Percentiles rank a stretch among this genome's conserved stretches.
These are phyloP conservation scores for Melastoma malabathricum DNA, from an alignment of 345 rosid species.

Conservation along the genomic window DNA sequence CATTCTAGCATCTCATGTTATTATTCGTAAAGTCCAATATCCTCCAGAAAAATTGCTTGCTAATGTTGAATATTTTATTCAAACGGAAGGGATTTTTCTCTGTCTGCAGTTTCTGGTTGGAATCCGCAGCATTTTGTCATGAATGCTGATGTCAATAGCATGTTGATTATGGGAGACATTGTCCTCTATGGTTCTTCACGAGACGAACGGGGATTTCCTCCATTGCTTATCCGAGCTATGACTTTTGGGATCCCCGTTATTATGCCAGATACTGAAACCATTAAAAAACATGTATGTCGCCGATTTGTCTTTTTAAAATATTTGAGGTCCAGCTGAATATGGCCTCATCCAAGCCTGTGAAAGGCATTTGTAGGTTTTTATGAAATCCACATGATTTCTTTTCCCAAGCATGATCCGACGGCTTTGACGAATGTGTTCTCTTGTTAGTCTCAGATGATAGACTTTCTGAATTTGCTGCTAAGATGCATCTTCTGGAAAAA, in stretches of 20 bases:
- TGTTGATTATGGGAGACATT: conserved; percentile 71
- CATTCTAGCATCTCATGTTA: no score
- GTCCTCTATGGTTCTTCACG: conserved; percentile 88
- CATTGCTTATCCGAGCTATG: conserved; percentile 79
- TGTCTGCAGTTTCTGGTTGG: no score
- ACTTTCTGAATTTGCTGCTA: conserved; percentile 55
- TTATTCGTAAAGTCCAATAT: no score
- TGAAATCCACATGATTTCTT: conserved; percentile 52
- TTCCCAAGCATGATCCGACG: conserved; percentile 47
- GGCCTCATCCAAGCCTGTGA: not conserved
- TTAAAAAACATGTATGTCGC: conserved; percentile 62
- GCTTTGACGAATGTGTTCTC: conserved; percentile 63
- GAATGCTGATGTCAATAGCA: conserved; percentile 54
- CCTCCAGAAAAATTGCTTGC: no score
- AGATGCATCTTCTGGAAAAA: conserved; percentile 63
- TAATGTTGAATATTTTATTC: not conserved
- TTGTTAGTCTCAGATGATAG: conserved; percentile 56
- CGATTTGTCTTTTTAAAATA: conserved; percentile 1
- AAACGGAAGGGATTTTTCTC: conserved; percentile 26
- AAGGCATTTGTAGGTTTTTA: conserved; percentile 46
- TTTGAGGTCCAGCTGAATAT: not conserved
- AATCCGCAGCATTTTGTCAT: conserved; percentile 45
- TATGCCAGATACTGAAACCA: conserved; percentile 59
- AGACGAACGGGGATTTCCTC: conserved; percentile 83
- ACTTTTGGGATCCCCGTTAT: conserved; percentile 65